Evolutionary conservation across 768 basidiomycete species (phyloP), one percentile per base, ranked within the genome.

Genomic region (Sistotremastrum suecicum): DNA sequence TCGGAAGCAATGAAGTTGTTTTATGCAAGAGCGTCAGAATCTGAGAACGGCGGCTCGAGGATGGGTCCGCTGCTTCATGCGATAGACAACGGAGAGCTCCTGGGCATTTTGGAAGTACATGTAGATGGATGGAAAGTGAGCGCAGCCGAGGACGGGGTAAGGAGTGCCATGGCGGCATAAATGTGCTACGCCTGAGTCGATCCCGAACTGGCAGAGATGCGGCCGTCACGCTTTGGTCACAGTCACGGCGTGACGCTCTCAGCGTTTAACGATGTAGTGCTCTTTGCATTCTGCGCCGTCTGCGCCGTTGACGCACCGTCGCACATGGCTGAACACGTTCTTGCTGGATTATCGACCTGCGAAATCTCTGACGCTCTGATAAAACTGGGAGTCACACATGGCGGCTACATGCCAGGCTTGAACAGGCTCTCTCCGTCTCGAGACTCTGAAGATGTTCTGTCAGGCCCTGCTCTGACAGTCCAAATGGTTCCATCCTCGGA

Each of bases 291-390:
- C 20, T 20, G 20, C 20, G 20, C 20, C 20, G 20, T 20, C 20
- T 20, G 20, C 20, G 20, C 20, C 20, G 20, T 20, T 20, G 20
- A 20, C 20, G 20, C 20, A 20, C 20, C 43, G 4, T 43, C 42
- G 33, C 33, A 48, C n/a, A 9, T n/a, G 30, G 37, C 11, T 29
- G 20, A 20, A 20, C 20, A 20, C 20, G 20, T 20, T 20, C 56
- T 64, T 12, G 55, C 60, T 28, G 48, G 43, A n/a, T 77, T 75
- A 56, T 78, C 85, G 5, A 74, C 83, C 41, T 87, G 84, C 64
- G 86, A 92, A 64, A 66, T 94, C 5, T 90, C 90, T 0, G 90
- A 94, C 55, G 86, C 89, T 2, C 75, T 94, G 53, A 65, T 90
- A 52, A 91, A 87, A 62, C 76, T 92, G 34, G 74, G 76, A 6